phyloP scores from a whole-genome alignment of 2,329 filamentous ascomycete genomes.

The Botrytis sinoallii region DNA sequence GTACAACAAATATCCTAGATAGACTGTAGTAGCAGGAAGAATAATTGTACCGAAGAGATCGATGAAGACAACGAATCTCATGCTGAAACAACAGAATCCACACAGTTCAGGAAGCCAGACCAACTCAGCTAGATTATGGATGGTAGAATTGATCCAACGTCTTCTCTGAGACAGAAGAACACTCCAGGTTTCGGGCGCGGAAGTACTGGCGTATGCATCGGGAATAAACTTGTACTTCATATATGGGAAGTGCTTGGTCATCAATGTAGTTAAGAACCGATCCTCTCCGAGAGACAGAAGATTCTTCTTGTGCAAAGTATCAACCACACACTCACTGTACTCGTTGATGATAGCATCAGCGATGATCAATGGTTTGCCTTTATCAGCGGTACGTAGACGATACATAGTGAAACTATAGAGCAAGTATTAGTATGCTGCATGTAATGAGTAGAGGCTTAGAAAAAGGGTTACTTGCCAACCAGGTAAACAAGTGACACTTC shows the following conservation, averaged over 20 bases:
- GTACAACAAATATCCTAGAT: slow-evolving; percentile 87
- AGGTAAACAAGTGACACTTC: slow-evolving; percentile 96
- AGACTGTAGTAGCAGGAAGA: slow-evolving; percentile 82
- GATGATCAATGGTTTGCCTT: slow-evolving; percentile 91
- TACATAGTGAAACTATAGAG: slow-evolving; percentile 92
- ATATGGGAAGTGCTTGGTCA: slow-evolving; percentile 94
- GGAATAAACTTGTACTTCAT: slow-evolving; percentile 97
- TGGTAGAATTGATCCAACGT: slow-evolving; percentile 98
- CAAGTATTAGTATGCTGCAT: slow-evolving; percentile 39
- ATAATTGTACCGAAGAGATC: slow-evolving; percentile 92
- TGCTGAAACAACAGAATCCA: slow-evolving; percentile 97
- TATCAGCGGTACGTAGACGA: slow-evolving; percentile 87
- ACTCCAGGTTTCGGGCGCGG: slow-evolving; percentile 90
- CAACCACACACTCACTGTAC: slow-evolving; percentile 83
- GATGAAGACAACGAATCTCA: slow-evolving; percentile 94
- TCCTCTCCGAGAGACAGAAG: slow-evolving; percentile 90
- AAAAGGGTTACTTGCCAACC: slow-evolving; percentile 73
- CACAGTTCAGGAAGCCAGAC: slow-evolving; percentile 90
- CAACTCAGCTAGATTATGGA: slow-evolving; percentile 92
- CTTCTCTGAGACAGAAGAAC: slow-evolving; percentile 95
- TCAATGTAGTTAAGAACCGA: slow-evolving; percentile 93
- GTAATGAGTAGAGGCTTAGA: neutral
- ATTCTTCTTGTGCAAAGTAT: slow-evolving; percentile 94
- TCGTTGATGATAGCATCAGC: slow-evolving; percentile 83
- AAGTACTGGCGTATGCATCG: slow-evolving; percentile 89